These are phyloP conservation scores for Penicillium sp. DNA, from an alignment of 2,329 filamentous ascomycete species.

Conservation along the genomic window DNA sequence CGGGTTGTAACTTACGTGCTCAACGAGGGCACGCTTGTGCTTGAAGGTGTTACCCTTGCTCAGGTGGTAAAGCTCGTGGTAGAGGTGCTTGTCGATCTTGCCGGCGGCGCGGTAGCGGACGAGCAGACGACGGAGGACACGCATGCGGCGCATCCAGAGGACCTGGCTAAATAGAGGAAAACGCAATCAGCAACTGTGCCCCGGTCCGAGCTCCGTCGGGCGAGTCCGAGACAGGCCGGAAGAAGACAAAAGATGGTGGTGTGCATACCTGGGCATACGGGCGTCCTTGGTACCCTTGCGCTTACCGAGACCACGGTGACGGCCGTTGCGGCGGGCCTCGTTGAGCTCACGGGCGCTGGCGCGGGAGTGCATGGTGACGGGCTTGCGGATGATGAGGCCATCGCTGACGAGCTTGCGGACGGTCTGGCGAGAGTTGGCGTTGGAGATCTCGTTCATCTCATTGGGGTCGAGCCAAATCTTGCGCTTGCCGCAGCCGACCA, in stretches of 20 bases:
- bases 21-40: slow-evolving; percentile 99
- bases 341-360: slow-evolving; percentile 93
- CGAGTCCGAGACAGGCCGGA: not conserved
- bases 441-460: slow-evolving; percentile 98
- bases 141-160: slow-evolving; percentile 99
- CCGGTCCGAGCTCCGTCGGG: not conserved
- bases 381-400: slow-evolving; percentile 99
- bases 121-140: slow-evolving; percentile 96
- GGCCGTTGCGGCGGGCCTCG: slow-evolving; percentile 88
- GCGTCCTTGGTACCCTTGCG: slow-evolving; percentile 99
- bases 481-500: slow-evolving; percentile 98
- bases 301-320: slow-evolving; percentile 99
- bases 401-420: slow-evolving; percentile 99
- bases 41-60: slow-evolving; percentile 99
- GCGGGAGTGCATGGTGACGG: slow-evolving; percentile 99
- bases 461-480: slow-evolving; percentile 99
- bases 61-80: slow-evolving; percentile 99
- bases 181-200: slow-evolving; percentile 21
- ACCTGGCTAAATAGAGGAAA: slow-evolving; percentile 67
- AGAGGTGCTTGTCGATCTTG: slow-evolving; percentile 99
- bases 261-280: slow-evolving; percentile 90
- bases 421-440: slow-evolving; percentile 99
- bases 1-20: slow-evolving; percentile 75
- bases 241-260: not conserved
- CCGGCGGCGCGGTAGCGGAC: slow-evolving; percentile 99